A percentile compares a stretch with the other conserved stretches of the same genome.
Conservation (phyloP, 2,329 filamentous ascomycete genomes). For the Epichloe sibirici region DNA sequence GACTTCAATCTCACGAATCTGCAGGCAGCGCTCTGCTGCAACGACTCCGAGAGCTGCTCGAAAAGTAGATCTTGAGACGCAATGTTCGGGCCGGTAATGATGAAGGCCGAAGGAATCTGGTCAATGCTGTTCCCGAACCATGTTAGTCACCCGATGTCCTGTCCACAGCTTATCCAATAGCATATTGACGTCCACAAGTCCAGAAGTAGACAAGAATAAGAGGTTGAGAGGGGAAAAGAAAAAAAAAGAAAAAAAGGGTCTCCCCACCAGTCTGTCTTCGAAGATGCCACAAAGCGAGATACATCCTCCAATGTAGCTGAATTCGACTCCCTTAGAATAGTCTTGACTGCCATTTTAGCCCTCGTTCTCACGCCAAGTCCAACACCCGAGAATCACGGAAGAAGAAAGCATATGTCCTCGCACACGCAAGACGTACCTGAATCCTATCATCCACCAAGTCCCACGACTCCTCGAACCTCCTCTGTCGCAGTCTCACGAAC, state of each 20-base stretch:
- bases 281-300: constrained; percentile 38
- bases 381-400: not conserved
- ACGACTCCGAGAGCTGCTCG: constrained; percentile 49
- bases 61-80: constrained; percentile 66
- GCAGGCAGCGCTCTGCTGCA: constrained; percentile 34
- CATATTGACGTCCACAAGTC: not conserved
- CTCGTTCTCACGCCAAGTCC: not conserved
- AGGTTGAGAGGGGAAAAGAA: no score
- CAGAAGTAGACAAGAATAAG: not conserved
- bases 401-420: not conserved
- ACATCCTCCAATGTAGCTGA: constrained; percentile 47
- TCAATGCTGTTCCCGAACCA: constrained; percentile 17
- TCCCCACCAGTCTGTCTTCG: constrained; percentile 20
- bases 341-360: constrained; percentile 20
- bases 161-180: not conserved
- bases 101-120: constrained; percentile 56
- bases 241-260: no score
- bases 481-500: constrained; percentile 40
- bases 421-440: constrained; percentile 23
- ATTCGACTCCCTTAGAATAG: constrained; percentile 48
- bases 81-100: constrained; percentile 68
- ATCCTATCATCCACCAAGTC: constrained; percentile 49
- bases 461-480: constrained; percentile 54
- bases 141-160: no score
- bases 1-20: constrained; percentile 57